Base-by-base conservation (phyloP, 2,329 filamentous ascomycete genomes). In the Alternaria atra region DNA sequence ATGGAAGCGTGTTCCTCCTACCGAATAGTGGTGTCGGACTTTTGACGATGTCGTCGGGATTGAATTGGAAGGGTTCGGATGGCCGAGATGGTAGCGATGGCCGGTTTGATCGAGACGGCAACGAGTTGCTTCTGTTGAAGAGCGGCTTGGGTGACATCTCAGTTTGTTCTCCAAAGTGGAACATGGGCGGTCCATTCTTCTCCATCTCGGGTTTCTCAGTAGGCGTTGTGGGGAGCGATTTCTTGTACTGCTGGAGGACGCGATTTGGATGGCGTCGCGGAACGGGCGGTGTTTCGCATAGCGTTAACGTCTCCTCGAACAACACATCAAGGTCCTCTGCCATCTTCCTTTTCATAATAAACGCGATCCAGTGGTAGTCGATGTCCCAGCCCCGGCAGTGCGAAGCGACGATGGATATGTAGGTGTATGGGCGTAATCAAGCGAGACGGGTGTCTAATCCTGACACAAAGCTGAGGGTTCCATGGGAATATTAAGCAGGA, bases 111-210 rank as follows among this genome's bases (percentile, higher is more conserved):
- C 55, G 47, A 23, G 70, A 64, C 12, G 67, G 68, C 10, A 64
- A 46, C 12, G 63, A 60, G 42, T 52, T 69, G 27, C 62, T 60
- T 42, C 61, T 69, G 65, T 65, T 71, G 65, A 73, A 76, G 4
- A 76, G 64, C 13, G 74, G 73, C 29, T 60, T 62, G 10, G 74
- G 74, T 4, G 71, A 50, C 12, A 74, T 54, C 15, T 69, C 66
- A 7, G 52, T 37, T 17, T 52, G 50, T 1, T 15, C 32, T 47
- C 44, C 32, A 52, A 60, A 60, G 32, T 55, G 47, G 34, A 60
- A 60, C 58, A 60, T 60, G 46, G 58, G 46, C 58, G 46, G 58
- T n/a, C 46, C 58, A 5, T n/a, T 35, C 51, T 46, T 60, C 29
- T 67, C 65, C 35, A 65, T 51, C 29, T 58, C 58, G 37, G 53